Conservation (phyloP, 352 stramenopile species). For the Elongisporangium prolatum region DNA sequence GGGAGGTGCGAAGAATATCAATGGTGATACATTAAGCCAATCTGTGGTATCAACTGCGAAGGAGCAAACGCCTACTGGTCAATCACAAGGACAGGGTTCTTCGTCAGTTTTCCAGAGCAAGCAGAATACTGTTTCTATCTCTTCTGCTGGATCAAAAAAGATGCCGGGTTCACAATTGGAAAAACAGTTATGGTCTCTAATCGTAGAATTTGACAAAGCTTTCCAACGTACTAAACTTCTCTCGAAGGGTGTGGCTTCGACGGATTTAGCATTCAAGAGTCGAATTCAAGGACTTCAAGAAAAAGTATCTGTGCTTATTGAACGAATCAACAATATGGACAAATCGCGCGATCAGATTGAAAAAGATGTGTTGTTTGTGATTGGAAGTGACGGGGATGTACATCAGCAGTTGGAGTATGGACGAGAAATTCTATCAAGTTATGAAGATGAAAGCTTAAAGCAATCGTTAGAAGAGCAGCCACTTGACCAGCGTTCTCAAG, state of each 20-base stretch:
- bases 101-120: not conserved
- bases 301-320: slow-evolving; percentile 28
- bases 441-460: slow-evolving; percentile 59
- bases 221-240: slow-evolving; percentile 43
- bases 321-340: slow-evolving; percentile 52
- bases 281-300: slow-evolving; percentile 13
- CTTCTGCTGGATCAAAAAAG: slow-evolving; percentile 7
- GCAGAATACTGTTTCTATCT: not conserved
- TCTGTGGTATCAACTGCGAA: not conserved
- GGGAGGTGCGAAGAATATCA: not conserved
- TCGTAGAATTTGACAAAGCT: slow-evolving; percentile 62
- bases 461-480: slow-evolving; percentile 61
- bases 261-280: slow-evolving; percentile 17
- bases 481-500: slow-evolving; percentile 59
- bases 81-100: not conserved
- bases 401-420: slow-evolving; percentile 71
- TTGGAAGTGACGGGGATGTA: slow-evolving; percentile 70
- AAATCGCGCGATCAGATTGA: slow-evolving; percentile 55
- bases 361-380: slow-evolving; percentile 73
- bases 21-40: not conserved
- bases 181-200: slow-evolving; percentile 65
- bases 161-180: slow-evolving; percentile 42
- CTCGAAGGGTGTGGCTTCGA: slow-evolving; percentile 30
- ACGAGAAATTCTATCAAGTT: slow-evolving; percentile 62
- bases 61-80: not conserved